phyloP scores from a whole-genome alignment of 1,284 basidiomycete genomes.

The Cryptococcus maquisensis region DNA sequence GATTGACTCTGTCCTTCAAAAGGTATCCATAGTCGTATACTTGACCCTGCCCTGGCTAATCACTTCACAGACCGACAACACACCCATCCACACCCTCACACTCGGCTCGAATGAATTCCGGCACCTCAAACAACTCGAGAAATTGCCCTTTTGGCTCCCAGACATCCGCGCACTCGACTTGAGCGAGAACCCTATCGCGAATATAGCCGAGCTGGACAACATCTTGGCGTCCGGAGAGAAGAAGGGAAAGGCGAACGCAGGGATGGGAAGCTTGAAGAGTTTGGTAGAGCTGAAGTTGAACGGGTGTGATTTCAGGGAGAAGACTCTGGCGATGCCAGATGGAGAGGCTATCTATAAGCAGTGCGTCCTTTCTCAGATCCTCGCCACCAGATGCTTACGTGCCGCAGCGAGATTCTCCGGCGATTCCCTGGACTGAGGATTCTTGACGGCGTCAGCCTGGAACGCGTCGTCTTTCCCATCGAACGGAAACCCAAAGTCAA shows the following conservation, averaged over 20 bases:
- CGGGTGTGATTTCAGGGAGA: constrained; percentile 34
- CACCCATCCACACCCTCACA: constrained; percentile 41
- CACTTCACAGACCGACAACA: background rate
- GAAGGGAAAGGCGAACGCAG: constrained; percentile 38
- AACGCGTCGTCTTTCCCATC: constrained; percentile 44
- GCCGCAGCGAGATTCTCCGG: constrained; percentile 39
- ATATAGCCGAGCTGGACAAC: constrained; percentile 29
- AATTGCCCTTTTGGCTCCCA: constrained; percentile 35
- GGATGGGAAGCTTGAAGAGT: constrained; percentile 35
- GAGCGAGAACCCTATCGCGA: constrained; percentile 38
- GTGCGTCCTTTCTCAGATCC: constrained; percentile 13
- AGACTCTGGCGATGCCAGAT: constrained; percentile 23
- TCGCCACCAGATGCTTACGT: constrained; percentile 3
- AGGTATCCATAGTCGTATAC: constrained; percentile 12
- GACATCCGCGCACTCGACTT: constrained; percentile 46
- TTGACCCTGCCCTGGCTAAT: background rate
- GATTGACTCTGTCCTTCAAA: constrained; percentile 35
- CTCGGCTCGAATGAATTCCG: constrained; percentile 40
- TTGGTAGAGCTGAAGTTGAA: constrained; percentile 43
- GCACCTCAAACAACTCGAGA: constrained; percentile 30
- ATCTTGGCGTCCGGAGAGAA: constrained; percentile 34
- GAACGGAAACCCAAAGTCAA: constrained; percentile 36
- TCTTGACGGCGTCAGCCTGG: constrained; percentile 53
- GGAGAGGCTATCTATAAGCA: constrained; percentile 41
- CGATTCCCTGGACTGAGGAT: constrained; percentile 47